Percentiles rank a stretch among this genome's conserved stretches.
Conservation (phyloP, 345 rosid species). For the Microthlaspi erraticum region DNA sequence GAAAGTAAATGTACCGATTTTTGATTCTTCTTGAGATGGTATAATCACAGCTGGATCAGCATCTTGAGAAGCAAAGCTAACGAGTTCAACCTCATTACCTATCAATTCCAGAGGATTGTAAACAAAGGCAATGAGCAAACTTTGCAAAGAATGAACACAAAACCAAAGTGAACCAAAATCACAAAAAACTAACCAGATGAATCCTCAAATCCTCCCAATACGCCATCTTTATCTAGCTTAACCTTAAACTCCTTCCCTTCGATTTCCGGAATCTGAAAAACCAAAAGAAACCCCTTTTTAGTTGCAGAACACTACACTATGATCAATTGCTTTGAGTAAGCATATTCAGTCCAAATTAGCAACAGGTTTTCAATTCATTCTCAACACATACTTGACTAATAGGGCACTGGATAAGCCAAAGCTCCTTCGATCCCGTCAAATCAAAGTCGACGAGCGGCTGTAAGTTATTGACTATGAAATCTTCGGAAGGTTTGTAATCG, state of each 20-base stretch:
- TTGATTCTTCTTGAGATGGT: conserved; percentile 56
- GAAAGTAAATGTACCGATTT: conserved; percentile 51
- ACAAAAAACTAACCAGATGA: conserved; percentile 53
- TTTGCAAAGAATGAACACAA: not conserved
- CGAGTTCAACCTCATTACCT: conserved; percentile 68
- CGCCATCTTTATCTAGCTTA: conserved; percentile 55
- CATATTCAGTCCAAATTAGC: no score
- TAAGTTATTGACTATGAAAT: conserved; percentile 47
- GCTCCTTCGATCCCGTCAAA: conserved; percentile 53
- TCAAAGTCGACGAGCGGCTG: conserved; percentile 53
- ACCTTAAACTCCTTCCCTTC: conserved; percentile 58
- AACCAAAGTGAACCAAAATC: not conserved
- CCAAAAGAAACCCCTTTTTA: not conserved
- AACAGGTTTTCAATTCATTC: not conserved
- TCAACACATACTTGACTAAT: conserved; percentile 49
- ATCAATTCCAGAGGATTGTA: conserved; percentile 32
- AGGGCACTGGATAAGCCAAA: conserved; percentile 91
- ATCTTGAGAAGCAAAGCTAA: conserved; percentile 57
- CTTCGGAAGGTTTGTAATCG: conserved; percentile 54
- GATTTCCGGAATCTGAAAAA: conserved; percentile 64
- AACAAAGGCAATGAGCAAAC: not conserved
- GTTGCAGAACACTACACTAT: conserved; percentile 3
- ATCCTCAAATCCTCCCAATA: conserved; percentile 62
- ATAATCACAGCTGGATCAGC: conserved; percentile 62
- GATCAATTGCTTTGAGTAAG: not conserved